Base-by-base conservation (phyloP, 805 yeast species). In the Saccharomycopsis fibuligera region DNA sequence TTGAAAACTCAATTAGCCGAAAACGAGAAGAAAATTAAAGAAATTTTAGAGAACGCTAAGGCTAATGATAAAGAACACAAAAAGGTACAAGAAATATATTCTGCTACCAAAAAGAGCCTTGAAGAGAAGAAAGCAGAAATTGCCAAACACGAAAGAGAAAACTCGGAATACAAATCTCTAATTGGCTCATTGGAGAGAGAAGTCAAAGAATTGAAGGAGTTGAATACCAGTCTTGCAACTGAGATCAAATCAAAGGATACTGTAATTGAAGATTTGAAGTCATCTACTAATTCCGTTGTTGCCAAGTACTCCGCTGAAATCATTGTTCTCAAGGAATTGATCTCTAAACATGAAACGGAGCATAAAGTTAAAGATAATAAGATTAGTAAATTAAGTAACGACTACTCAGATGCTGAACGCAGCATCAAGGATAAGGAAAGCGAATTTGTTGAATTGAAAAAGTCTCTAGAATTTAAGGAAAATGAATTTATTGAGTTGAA, bases 401-500 rank as follows among this genome's bases (percentile, higher is more conserved):
- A 5, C 33, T 4, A 8, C 8, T 8, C 8, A 27, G 10, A 27
- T 8, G 31, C 31, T 12, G 12, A 27, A 12, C 10, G 12, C 10
- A n/a, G n/a, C n/a, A n/a, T 8, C 31, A 27, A 8, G 31, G 31
- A 8, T 12, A 27, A 27, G 31, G 31, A 27, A 27, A 27, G 12
- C 8, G 31, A 27, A 27, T 12, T 16, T 33, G 6, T 12, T 9
- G 17, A n/a, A 8, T 33, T 16, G 6, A 12, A 8, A n/a, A n/a
- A n/a, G 5, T 8, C 17, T 8, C 14, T 9, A 9, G 37, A 27
- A 8, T 27, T 12, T 27, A 27, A 27, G 31, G 35, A 44, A 22
- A 23, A 41, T 39, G 16, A 41, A n/a, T 5, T 41, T 16, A 23
- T n/a, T n/a, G 44, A 23, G 8, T 25, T 41, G 19, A 41, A 41